Evolutionary conservation across 768 basidiomycete genomes (phyloP).

Genomic region (Calocera cornea): DNA sequence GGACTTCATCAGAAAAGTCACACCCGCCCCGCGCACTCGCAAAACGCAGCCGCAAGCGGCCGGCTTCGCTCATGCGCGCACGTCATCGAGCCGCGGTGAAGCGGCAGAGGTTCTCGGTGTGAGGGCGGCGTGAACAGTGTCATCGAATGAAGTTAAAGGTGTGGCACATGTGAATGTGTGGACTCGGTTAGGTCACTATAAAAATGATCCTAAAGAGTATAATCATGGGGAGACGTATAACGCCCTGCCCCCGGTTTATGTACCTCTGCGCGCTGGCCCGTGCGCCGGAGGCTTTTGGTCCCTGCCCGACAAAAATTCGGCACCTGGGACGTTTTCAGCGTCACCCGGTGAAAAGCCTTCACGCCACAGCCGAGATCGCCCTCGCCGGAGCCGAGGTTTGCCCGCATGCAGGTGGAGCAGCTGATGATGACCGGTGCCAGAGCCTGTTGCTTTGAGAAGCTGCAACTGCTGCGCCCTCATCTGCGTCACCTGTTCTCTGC

Average conservation of each 20-base stretch:
- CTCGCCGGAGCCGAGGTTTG: no score
- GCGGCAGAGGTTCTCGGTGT: not conserved
- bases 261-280: not conserved
- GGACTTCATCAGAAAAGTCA: slow-evolving; percentile 4
- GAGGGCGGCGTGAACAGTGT: slow-evolving; percentile 1
- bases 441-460: no score
- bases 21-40: not conserved
- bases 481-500: no score
- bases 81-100: not conserved
- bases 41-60: slow-evolving; percentile 2
- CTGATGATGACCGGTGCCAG: no score
- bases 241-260: not conserved
- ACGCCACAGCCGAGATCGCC: no score
- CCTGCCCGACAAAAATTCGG: not conserved
- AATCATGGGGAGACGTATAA: not conserved
- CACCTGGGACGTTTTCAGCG: not conserved
- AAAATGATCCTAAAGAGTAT: slow-evolving; percentile 6
- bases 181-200: slow-evolving; percentile 5
- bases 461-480: no score
- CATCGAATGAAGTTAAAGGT: slow-evolving; percentile 4
- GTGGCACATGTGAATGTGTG: slow-evolving; percentile 4
- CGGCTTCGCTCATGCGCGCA: slow-evolving; percentile 1
- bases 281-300: not conserved
- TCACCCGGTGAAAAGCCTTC: no score
- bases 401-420: no score